These are phyloP conservation scores for Pseudotsuga menziesii DNA, from an alignment of 75 land plant genomes.

Conservation along the genomic window DNA sequence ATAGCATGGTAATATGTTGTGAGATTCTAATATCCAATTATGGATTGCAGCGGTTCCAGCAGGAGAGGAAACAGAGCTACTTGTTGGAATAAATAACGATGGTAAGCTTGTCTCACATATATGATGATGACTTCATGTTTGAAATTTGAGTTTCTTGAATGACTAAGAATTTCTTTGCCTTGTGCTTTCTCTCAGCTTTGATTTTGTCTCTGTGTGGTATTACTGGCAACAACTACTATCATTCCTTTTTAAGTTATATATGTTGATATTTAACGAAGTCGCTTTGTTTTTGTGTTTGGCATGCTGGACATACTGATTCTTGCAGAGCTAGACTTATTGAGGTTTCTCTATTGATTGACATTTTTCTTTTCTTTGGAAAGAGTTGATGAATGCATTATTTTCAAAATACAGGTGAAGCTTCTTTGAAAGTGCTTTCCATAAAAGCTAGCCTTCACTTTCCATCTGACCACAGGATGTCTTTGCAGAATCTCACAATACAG, in stretches of 20 bases:
- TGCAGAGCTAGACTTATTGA: not conserved
- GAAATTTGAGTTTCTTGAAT: not conserved
- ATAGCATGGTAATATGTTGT: not conserved
- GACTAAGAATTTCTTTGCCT: not conserved
- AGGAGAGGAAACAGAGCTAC: conserved; percentile 75
- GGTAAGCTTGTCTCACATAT: conserved; percentile 35
- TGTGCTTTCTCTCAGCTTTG: not conserved
- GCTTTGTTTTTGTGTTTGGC: not conserved
- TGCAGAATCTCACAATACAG: conserved; percentile 83
- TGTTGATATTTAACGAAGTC: not conserved
- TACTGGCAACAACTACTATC: not conserved
- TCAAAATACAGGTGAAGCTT: conserved; percentile 44
- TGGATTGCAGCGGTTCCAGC: conserved; percentile 72
- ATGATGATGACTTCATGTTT: not conserved
- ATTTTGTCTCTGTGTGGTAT: too few relatives aligned
- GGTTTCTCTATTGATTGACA: not conserved
- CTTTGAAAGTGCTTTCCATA: conserved; percentile 60
- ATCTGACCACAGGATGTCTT: conserved; percentile 57
- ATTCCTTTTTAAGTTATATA: not conserved
- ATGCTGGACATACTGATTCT: not conserved
- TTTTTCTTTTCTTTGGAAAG: not conserved
- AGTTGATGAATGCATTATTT: not conserved
- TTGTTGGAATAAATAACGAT: conserved; percentile 79
- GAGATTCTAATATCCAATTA: not conserved
- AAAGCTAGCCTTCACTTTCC: conserved; percentile 77